Base-by-base conservation (phyloP, 1,284 basidiomycete genomes). In the Tranzscheliella williamsii region DNA sequence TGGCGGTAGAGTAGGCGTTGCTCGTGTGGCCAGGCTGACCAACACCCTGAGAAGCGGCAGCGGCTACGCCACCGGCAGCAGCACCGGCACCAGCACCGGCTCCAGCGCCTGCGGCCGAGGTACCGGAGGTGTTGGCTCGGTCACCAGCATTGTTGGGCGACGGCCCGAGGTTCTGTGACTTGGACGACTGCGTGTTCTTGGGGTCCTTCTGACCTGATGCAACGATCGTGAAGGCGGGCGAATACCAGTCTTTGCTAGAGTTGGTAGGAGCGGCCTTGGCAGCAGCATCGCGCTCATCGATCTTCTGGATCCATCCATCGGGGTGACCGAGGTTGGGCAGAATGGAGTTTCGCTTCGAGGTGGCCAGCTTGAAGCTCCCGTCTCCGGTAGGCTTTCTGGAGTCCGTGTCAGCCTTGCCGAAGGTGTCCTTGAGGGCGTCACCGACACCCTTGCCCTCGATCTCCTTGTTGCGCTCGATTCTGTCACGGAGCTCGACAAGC, bases 401-500 rank as follows among this genome's bases (percentile, higher is more conserved):
- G 16, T 79, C 78, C 27, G 76, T 70, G 24, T 73, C 57, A 32
- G 64, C 49, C 57, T 79, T 72, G 49, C 63, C 52, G 71, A 79
- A 81, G 42, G 88, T 84, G 53, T 88, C 84, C 78, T 88, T 86
- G 65, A 94, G 78, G 3, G 84, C 85, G 24, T 69, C 69, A 31
- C 27, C 27, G 24, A 52, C 42, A 26, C 61, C 56, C 46, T 64
- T 64, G 44, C 62, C 56, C 38, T 67, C 60, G 43, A 54, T 47
- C 38, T 45, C 39, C 52, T 60, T 60, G 53, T 58, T 53, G 51
- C 53, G 54, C 55, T 85, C 84, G 84, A 91, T 85, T 27, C 85
- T 81, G 65, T 89, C 86, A 16, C 86, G 81, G 23, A 91, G 87
- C 16, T 82, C 82, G n/a, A 89, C 86, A 20, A 97, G 84, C 80